These are phyloP conservation scores for Penicillium canescens DNA, from an alignment of 495 filamentous ascomycete genomes.

Conservation along the genomic window DNA sequence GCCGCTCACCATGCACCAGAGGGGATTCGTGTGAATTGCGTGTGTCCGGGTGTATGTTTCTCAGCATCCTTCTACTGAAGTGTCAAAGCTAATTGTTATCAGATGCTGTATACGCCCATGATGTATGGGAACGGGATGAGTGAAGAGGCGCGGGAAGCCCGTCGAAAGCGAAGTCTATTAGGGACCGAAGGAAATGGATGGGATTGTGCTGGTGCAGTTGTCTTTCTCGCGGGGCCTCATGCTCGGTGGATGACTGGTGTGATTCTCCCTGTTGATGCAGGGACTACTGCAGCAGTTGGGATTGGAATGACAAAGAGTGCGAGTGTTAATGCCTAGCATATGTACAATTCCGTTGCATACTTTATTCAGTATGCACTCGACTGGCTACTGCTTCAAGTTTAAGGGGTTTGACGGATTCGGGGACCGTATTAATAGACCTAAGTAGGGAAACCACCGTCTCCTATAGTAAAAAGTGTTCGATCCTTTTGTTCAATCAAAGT, in stretches of 20 bases:
- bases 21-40: constrained; percentile 59
- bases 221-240: constrained; percentile 47
- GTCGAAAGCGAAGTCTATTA: constrained; percentile 51
- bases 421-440: too few species aligned
- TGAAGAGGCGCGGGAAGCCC: constrained; percentile 44
- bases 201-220: constrained; percentile 42
- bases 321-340: constrained; percentile 19
- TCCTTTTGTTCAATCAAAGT: too few species aligned
- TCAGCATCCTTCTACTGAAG: not conserved
- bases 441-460: too few species aligned
- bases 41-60: constrained; percentile 49
- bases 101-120: constrained; percentile 63
- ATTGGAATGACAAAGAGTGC: constrained; percentile 30
- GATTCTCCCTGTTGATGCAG: constrained; percentile 50
- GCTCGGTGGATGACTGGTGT: constrained; percentile 52
- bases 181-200: constrained; percentile 55
- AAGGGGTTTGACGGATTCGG: too few species aligned
- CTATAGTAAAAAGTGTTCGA: too few species aligned
- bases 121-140: constrained; percentile 55
- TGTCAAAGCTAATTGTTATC: not conserved
- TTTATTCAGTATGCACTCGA: too few species aligned
- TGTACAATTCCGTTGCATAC: too few species aligned
- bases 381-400: too few species aligned
- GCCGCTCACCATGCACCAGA: constrained; percentile 55
- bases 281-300: constrained; percentile 39